Base-by-base conservation (phyloP, 1,284 basidiomycete genomes). In the Ganoderma resinaceum region DNA sequence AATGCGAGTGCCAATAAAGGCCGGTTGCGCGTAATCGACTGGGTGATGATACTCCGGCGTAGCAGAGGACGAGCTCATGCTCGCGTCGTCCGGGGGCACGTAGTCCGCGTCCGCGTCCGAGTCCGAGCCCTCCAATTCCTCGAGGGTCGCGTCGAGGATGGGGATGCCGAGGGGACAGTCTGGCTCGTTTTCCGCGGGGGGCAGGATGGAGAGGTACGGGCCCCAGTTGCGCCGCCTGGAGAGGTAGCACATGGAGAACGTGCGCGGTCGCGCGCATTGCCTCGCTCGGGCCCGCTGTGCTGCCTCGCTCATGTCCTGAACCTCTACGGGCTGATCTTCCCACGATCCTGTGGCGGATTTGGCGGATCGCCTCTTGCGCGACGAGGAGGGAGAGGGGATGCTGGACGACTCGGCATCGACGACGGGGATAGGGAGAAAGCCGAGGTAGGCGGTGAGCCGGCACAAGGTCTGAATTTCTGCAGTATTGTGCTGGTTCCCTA, bases 231-330 rank as follows among this genome's bases (percentile, higher is more conserved):
- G 78, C 40, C 82, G 78, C 1, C 75, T 74, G 18, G 76, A 77
- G 23, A 86, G 78, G 65, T 86, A 88, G 23, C 78, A 76, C 75
- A 87, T 82, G 65, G 85, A 80, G 70, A 87, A 87, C 6, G 84
- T 84, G 35, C 79, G 79, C 55, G 78, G 78, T 23, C 84, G 78
- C 0, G 87, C 76, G 66, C 52, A 9, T 7, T 66, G 43, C 8
- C 64, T 67, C 14, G 71, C 72, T n/a, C 72, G 67, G 7, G 68
- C 62, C 2, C 75, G 60, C 55, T 82, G 81, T n/a, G 72, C 68
- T 18, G 57, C 23, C 52, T 66, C 66, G 65, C 65, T 70, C 71
- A 70, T 73, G 63, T 65, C 66, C 49, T 63, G 14, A 14, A n/a
- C 23, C 37, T 62, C 62, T n/a, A 16, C 8, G 16, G 55, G 26